These are phyloP conservation scores for Monosporozyma yasuniensis DNA, from an alignment of 805 yeast species.

Conservation along the genomic window DNA sequence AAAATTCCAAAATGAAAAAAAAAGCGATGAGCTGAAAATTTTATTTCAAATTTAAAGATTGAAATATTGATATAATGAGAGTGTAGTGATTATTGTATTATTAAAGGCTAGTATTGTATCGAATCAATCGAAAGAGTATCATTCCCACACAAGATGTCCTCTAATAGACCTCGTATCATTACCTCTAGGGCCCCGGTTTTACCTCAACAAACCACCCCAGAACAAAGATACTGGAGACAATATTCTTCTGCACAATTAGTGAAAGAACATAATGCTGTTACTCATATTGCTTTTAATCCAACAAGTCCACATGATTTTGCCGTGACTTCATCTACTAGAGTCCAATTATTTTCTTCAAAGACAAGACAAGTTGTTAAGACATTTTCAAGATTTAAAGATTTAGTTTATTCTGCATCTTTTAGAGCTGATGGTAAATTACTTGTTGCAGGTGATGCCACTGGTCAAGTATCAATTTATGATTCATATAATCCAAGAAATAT, in stretches of 20 bases:
- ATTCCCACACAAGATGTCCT: conserved; percentile 48
- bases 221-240: conserved; percentile 89
- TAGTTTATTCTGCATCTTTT: conserved; percentile 86
- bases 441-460: conserved; percentile 93
- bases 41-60: neutral
- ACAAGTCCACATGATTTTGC: conserved; percentile 84
- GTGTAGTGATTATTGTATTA: neutral
- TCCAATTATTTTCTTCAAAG: conserved; percentile 88
- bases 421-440: conserved; percentile 84
- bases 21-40: conserved; percentile 2
- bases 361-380: conserved; percentile 87
- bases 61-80: neutral
- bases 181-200: conserved; percentile 64
- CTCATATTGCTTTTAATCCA: conserved; percentile 83
- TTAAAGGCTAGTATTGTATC: no score
- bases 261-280: conserved; percentile 87
- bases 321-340: conserved; percentile 81
- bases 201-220: conserved; percentile 77
- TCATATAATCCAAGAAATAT: conserved; percentile 69
- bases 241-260: conserved; percentile 78
- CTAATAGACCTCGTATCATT: conserved; percentile 54
- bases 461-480: conserved; percentile 85
- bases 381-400: conserved; percentile 78
- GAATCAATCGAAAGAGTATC: neutral
- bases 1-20: no score